These are phyloP conservation scores for Leishmania guyanensis DNA, from an alignment of 208 protist species.

Conservation along the genomic window DNA sequence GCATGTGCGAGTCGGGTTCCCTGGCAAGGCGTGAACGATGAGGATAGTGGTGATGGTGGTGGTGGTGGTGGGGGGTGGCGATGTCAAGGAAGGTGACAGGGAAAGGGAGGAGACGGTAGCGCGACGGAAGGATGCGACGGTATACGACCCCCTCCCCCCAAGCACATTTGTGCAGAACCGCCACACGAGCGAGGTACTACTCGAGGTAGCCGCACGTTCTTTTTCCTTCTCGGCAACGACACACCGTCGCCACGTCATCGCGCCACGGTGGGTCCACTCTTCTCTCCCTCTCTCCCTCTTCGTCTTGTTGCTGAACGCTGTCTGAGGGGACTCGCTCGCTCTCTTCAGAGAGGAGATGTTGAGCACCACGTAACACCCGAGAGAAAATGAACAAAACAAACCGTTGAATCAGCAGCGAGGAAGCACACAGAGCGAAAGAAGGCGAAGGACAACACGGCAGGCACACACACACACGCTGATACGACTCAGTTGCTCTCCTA, in stretches of 20 bases:
- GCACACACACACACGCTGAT: neutral
- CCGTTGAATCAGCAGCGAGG: too few species aligned
- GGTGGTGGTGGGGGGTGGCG: neutral
- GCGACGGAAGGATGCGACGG: neutral
- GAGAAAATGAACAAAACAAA: too few species aligned
- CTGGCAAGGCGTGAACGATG: neutral
- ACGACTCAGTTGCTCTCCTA: neutral
- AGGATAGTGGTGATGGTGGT: too few species aligned
- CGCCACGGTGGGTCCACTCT: neutral
- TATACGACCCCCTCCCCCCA: neutral
- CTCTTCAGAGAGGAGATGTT: too few species aligned
- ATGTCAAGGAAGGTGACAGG: neutral
- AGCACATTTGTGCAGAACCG: neutral
- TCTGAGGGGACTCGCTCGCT: neutral
- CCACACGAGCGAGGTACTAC: neutral
- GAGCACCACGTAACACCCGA: too few species aligned
- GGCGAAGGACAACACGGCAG: neutral
- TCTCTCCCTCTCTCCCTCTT: neutral
- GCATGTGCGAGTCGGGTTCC: neutral
- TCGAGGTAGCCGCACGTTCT: neutral
- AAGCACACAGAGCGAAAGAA: too few species aligned
- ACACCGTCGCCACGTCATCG: neutral
- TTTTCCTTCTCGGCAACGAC: neutral
- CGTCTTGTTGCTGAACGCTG: neutral
- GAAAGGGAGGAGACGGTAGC: neutral